These are phyloP conservation scores for Fraxinus platypoda DNA, from an alignment of 305 asterid species.

Conservation along the genomic window DNA sequence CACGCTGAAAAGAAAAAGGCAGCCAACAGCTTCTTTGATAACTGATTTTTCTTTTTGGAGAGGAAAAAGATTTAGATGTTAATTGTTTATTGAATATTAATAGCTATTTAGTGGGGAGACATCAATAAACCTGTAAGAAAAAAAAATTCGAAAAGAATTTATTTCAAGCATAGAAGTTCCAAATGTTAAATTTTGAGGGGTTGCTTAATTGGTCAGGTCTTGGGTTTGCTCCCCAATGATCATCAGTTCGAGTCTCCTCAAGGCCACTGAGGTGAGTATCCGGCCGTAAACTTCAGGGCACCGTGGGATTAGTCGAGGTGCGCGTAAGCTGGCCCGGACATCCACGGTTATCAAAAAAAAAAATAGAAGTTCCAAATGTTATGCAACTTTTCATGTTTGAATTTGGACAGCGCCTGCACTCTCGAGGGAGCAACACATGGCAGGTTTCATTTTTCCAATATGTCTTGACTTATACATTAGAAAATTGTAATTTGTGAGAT, in stretches of 20 bases:
- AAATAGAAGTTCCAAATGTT: neutral
- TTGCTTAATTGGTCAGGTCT: too few relatives aligned
- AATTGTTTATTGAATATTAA: neutral
- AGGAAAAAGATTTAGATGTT: neutral
- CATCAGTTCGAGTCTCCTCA: too few relatives aligned
- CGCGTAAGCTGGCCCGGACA: too few relatives aligned
- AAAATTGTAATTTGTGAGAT: neutral
- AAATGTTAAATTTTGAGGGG: too few relatives aligned
- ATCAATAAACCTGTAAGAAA: neutral
- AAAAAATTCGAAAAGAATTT: neutral
- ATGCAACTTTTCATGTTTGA: neutral
- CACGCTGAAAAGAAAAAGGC: neutral
- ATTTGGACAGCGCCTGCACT: neutral
- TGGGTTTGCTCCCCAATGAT: too few relatives aligned
- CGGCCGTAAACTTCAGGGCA: too few relatives aligned
- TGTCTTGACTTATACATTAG: neutral
- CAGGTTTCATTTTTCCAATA: neutral
- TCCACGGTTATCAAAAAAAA: too few relatives aligned
- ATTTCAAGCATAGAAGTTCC: neutral
- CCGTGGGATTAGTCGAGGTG: too few relatives aligned
- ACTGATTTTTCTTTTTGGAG: slow-evolving; percentile 1
- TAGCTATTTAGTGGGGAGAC: neutral
- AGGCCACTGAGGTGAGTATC: too few relatives aligned
- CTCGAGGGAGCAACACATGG: neutral
- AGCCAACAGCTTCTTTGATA: neutral